Base-by-base conservation (phyloP, 83 land plant genomes). In the Picea engelmannii region DNA sequence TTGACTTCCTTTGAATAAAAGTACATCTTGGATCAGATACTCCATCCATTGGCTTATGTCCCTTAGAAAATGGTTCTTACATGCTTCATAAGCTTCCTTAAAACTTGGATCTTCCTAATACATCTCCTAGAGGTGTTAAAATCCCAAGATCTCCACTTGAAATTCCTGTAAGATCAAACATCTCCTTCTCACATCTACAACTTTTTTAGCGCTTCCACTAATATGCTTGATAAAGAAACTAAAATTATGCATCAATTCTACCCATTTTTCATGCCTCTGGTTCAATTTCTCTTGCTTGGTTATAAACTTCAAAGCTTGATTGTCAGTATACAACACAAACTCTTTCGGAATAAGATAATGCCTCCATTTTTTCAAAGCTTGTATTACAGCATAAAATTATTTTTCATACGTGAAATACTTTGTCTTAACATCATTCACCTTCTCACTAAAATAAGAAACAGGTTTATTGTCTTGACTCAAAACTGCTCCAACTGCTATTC, bases 131-230 rank as follows among this genome's bases (percentile, higher is more conserved):
- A 76, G 23, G 17, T 6, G 11, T 3, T 67, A 62, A 76, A 82
- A 86, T 16, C 78, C 81, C 6, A 44, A 47, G n/a, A 38, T 66
- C 6, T 66, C 7, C 24, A 71, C 35, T 17, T 12, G 18, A 5
- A 82, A 31, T 10, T 60, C 17, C 13, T 24, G 11, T 1, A 79
- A n/a, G 25, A 80, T 13, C n/a, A 31, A 2, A 35, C 23, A 2
- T 7, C 6, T 27, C 5, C 55, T 66, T 5, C 82, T 86, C 11
- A 86, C 79, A 76, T 86, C 84, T 0, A 78, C 84, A 10, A 59
- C 79, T 23, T 38, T 27, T 17, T 82, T 86, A 49, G 1, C 2
- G 12, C 3, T 44, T 4, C 84, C 88, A 18, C 70, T 52, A 25
- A 31, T 25, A 64, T 82, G 84, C 6, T 80, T 79, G 15, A 82